phyloP scores from a whole-genome alignment of 2,329 filamentous ascomycete species.

The Ceratocystis smalleyi region DNA sequence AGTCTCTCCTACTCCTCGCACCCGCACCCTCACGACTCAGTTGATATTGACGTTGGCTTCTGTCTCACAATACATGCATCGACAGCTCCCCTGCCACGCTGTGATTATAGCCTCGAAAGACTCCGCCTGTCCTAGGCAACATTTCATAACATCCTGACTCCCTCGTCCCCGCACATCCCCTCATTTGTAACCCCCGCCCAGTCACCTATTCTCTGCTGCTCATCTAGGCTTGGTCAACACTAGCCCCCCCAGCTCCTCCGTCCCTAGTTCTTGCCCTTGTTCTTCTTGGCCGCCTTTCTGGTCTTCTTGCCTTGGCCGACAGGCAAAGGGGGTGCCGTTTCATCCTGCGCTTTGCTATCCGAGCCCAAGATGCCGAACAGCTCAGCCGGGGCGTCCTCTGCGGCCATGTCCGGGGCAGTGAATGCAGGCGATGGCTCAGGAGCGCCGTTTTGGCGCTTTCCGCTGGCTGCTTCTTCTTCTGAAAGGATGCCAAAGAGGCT shows the following conservation, averaged over 20 bases:
- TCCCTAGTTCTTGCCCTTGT: conserved; percentile 9
- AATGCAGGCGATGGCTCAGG: neutral
- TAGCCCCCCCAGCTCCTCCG: neutral
- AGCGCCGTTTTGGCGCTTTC: neutral
- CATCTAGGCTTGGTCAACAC: no score
- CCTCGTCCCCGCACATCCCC: no score
- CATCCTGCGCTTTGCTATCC: neutral
- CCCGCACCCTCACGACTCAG: neutral
- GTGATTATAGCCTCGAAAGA: neutral
- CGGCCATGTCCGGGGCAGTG: neutral
- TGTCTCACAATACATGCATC: neutral
- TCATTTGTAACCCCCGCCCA: no score
- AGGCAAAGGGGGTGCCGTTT: neutral
- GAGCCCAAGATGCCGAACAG: conserved; percentile 12
- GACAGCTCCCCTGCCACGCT: neutral
- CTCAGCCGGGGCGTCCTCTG: neutral
- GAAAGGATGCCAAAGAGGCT: conserved; percentile 11
- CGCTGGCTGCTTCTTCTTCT: neutral
- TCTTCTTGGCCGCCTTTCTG: conserved; percentile 13
- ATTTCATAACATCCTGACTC: neutral
- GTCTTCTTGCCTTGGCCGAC: conserved; percentile 1
- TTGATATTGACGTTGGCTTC: neutral
- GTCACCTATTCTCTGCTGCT: no score
- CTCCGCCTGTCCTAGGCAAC: neutral
- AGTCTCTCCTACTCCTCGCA: neutral